Evolutionary conservation across 352 stramenopile genomes (phyloP).

Genomic region (Phytophthora agathidicida): DNA sequence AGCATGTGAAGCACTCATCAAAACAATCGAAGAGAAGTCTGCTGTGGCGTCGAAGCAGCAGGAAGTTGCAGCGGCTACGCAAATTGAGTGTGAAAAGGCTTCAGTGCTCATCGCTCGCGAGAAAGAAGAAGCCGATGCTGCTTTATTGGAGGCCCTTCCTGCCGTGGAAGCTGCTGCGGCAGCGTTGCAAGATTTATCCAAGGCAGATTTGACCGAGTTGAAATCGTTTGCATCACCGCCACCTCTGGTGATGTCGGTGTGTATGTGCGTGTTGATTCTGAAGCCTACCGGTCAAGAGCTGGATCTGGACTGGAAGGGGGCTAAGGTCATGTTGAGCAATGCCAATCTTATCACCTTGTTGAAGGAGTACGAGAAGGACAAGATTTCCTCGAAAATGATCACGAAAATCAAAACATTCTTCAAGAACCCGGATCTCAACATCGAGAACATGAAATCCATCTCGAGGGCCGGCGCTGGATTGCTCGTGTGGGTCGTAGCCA

Average conservation of each 20-base stretch:
- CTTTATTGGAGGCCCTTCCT: slow-evolving; percentile 92
- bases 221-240: slow-evolving; percentile 96
- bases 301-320: slow-evolving; percentile 93
- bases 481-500: slow-evolving; percentile 94
- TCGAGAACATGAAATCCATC: slow-evolving; percentile 96
- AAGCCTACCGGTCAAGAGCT: slow-evolving; percentile 92
- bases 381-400: slow-evolving; percentile 96
- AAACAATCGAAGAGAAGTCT: slow-evolving; percentile 95
- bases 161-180: slow-evolving; percentile 93
- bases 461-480: slow-evolving; percentile 90
- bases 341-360: slow-evolving; percentile 90
- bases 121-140: slow-evolving; percentile 93
- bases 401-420: slow-evolving; percentile 94
- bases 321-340: slow-evolving; percentile 96
- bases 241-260: slow-evolving; percentile 93
- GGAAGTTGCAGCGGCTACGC: slow-evolving; percentile 89
- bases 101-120: slow-evolving; percentile 91
- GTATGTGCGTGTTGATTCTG: slow-evolving; percentile 92
- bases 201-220: slow-evolving; percentile 95
- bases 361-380: slow-evolving; percentile 97
- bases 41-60: slow-evolving; percentile 92
- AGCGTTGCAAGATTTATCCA: slow-evolving; percentile 94
- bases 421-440: slow-evolving; percentile 93
- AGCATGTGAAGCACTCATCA: slow-evolving; percentile 93
- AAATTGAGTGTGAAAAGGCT: slow-evolving; percentile 91